These are phyloP conservation scores for Pseudofabraea citricarpa DNA, from an alignment of 2,329 filamentous ascomycete genomes.

Conservation along the genomic window DNA sequence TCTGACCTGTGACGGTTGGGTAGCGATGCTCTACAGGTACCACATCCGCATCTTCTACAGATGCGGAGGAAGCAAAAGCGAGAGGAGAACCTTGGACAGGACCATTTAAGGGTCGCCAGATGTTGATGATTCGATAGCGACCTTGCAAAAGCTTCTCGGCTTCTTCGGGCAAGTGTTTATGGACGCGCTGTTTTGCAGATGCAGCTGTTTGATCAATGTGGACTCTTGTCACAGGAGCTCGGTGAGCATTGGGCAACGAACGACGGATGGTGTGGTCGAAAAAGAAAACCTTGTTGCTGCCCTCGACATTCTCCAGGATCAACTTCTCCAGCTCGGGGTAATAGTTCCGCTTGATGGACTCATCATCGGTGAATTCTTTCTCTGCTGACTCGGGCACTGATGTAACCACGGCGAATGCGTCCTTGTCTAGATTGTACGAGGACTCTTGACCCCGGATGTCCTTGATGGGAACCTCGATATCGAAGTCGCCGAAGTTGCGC, in stretches of 20 bases:
- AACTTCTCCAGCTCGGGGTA: slow-evolving; percentile 80
- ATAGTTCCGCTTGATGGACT: slow-evolving; percentile 65
- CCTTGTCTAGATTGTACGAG: slow-evolving; percentile 62
- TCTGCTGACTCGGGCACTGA: slow-evolving; percentile 52
- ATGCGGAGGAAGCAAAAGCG: slow-evolving; percentile 24
- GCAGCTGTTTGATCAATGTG: slow-evolving; percentile 79
- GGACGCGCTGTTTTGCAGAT: slow-evolving; percentile 63
- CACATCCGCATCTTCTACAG: slow-evolving; percentile 23
- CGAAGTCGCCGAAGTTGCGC: slow-evolving; percentile 24
- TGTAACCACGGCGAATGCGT: slow-evolving; percentile 68
- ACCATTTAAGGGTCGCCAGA: slow-evolving; percentile 53
- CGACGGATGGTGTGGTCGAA: slow-evolving; percentile 91
- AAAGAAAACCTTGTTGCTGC: slow-evolving; percentile 61
- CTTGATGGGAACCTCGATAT: slow-evolving; percentile 40
- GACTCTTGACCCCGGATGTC: slow-evolving; percentile 71
- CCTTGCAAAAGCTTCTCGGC: slow-evolving; percentile 60
- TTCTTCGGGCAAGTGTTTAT: slow-evolving; percentile 60
- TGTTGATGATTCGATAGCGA: slow-evolving; percentile 80
- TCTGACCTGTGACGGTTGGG: slow-evolving; percentile 25
- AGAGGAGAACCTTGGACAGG: slow-evolving; percentile 25
- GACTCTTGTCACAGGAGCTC: slow-evolving; percentile 65
- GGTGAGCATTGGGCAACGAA: slow-evolving; percentile 48
- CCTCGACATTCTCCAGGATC: slow-evolving; percentile 62
- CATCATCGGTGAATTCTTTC: slow-evolving; percentile 62
- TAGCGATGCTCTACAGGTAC: slow-evolving; percentile 28